Percentiles rank a stretch among this genome's conserved stretches.
Evolutionary conservation across 306 rosid species (phyloP).

Genomic region (Rosa rugosa): DNA sequence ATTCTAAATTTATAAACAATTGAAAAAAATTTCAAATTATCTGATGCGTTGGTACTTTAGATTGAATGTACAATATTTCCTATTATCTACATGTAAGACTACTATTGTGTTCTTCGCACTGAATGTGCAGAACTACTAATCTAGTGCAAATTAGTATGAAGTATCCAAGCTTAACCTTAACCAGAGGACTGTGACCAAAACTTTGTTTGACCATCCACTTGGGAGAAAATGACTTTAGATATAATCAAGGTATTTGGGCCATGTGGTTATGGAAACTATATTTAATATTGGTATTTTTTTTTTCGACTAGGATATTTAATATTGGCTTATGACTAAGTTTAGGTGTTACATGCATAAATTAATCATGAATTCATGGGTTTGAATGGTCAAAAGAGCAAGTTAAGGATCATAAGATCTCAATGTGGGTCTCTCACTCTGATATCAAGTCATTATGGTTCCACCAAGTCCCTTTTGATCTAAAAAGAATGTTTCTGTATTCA

Average conservation of each 20-base stretch:
- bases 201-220: background rate
- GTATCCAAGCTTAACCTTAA: background rate
- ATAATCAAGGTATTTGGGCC: background rate
- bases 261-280: background rate
- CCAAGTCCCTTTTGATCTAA: background rate
- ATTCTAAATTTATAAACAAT: too few relatives aligned
- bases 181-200: too few relatives aligned
- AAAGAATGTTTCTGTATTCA: constrained; percentile 11
- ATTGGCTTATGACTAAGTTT: background rate
- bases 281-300: background rate
- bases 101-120: too few relatives aligned
- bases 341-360: background rate
- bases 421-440: constrained; percentile 9
- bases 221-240: background rate
- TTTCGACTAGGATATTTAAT: too few relatives aligned
- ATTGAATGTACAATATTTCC: too few relatives aligned
- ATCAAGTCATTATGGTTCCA: background rate
- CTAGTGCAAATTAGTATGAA: background rate
- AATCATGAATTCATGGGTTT: constrained; percentile 1
- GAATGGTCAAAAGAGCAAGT: constrained; percentile 5
- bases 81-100: too few relatives aligned
- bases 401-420: background rate
- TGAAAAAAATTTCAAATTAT: too few relatives aligned
- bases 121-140: too few relatives aligned
- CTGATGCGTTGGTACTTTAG: too few relatives aligned